Base-by-base conservation (phyloP, 2,329 filamentous ascomycete species). In the Thelonectria discophora region DNA sequence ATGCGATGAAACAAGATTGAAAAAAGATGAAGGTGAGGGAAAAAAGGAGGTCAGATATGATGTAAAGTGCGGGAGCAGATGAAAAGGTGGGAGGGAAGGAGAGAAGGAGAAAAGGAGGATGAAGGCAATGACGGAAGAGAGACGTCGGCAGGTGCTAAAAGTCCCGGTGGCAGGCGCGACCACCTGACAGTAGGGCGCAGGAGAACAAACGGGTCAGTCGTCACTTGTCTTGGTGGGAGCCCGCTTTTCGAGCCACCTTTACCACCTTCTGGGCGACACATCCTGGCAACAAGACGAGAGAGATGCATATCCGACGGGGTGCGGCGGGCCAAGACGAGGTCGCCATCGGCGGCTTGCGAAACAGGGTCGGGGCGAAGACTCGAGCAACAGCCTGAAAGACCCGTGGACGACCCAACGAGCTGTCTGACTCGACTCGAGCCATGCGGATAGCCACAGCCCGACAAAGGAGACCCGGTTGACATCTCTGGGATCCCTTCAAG, bases 91-190 rank as follows among this genome's bases (percentile, higher is more conserved):
- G 55, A 40, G 4, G 6, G n/a, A 37, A 32, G 34, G 55, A 39
- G 3, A 9, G n/a, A 37, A 32, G 34, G 55, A 39, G 3, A 9
- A 11, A 37, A 32, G 27, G 53, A 55, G 42, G 65, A 64, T 62
- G 65, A 59, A 62, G 63, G 64, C 63, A 65, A 71, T 71, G 70
- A 72, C 66, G 71, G 65, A 69, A 67, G 62, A 65, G 60, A 52
- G 55, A 62, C 60, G 61, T 62, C 62, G 57, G 54, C 54, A 57
- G n/a, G 45, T 47, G 45, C 45, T 47, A 30, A 30, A 27, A 10
- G 21, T 47, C 43, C 43, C 45, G 45, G 47, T 52, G 42, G 58
- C 46, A 30, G n/a, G 10, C 45, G 43, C 43, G 30, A 39, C 8
- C 21, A 15, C 47, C 48, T 37, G 20, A 6, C 34, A 48, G 18